Percentiles rank a stretch among this genome's conserved stretches.
phyloP scores from a whole-genome alignment of 2,329 filamentous ascomycete genomes.

The Akanthomyces lecanii region DNA sequence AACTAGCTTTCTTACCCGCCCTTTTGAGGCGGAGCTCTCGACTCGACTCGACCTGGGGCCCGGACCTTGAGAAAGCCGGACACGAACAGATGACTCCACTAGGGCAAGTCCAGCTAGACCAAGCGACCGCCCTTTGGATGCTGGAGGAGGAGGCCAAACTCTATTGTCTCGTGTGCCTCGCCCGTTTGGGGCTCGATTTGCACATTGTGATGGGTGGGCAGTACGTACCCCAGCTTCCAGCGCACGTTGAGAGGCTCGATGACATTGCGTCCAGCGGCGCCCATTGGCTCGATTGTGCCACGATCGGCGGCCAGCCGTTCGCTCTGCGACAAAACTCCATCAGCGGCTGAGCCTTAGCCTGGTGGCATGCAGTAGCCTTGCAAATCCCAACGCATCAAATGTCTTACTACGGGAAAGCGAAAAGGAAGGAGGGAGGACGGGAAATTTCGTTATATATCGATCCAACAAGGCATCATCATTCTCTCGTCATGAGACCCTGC shows the following conservation, averaged over 20 bases:
- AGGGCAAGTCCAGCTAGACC: not conserved
- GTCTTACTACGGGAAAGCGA: not conserved
- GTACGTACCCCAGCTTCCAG: not conserved
- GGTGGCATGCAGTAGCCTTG: no score
- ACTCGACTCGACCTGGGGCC: not conserved
- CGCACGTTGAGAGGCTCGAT: no score
- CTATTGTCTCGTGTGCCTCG: not conserved
- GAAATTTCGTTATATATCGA: not conserved
- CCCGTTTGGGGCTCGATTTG: not conserved
- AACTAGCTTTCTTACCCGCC: not conserved
- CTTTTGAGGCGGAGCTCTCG: constrained; percentile 1
- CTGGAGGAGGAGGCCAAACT: not conserved
- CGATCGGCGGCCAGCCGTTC: not conserved
- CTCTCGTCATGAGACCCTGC: constrained; percentile 1
- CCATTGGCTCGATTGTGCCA: not conserved
- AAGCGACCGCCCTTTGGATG: not conserved
- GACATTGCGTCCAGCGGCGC: not conserved
- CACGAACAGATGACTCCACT: not conserved
- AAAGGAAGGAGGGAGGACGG: not conserved
- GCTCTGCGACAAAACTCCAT: not conserved
- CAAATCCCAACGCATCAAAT: not conserved
- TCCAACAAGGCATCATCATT: not conserved
- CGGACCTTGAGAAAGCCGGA: constrained; percentile 3
- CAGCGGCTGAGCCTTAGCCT: not conserved
- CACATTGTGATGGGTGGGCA: not conserved